Percentiles rank a stretch among this genome's conserved stretches.
Conservation (phyloP, 768 basidiomycete species). For the Termitomyces sp. region DNA sequence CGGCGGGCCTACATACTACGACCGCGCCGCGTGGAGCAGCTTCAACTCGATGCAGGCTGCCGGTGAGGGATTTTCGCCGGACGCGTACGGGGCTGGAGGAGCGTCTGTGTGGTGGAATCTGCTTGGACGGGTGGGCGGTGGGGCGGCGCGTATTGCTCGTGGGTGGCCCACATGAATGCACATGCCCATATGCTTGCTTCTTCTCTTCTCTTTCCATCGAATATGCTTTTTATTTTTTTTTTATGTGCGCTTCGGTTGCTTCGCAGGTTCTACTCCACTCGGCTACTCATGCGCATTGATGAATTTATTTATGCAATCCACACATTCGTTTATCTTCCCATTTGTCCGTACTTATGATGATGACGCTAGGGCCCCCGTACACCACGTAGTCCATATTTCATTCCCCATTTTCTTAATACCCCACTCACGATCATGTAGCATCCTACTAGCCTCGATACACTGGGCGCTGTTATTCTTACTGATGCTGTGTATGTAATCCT, state of each 20-base stretch:
- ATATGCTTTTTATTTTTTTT: constrained; percentile 6
- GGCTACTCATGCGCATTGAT: background rate
- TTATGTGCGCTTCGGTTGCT: background rate
- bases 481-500: constrained; percentile 6
- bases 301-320: constrained; percentile 9
- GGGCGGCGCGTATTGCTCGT: constrained; percentile 68
- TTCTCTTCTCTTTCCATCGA: background rate
- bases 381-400: constrained; percentile 5
- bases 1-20: constrained; percentile 69
- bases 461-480: constrained; percentile 4
- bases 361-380: constrained; percentile 1
- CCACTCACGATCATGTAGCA: constrained; percentile 3
- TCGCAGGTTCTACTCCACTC: background rate
- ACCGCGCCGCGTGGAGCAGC: constrained; percentile 73
- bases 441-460: background rate
- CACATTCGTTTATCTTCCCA: constrained; percentile 4
- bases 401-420: background rate
- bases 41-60: constrained; percentile 68
- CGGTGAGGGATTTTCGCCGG: constrained; percentile 65
- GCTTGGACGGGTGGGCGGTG: constrained; percentile 66
- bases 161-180: constrained; percentile 66
- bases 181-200: background rate
- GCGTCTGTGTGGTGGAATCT: constrained; percentile 68
- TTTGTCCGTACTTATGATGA: constrained; percentile 8
- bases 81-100: constrained; percentile 32